Evolutionary conservation across 495 filamentous ascomycete species (phyloP), one percentile per base, ranked within the genome.

Genomic region (Aspergillus coremiiformis): DNA sequence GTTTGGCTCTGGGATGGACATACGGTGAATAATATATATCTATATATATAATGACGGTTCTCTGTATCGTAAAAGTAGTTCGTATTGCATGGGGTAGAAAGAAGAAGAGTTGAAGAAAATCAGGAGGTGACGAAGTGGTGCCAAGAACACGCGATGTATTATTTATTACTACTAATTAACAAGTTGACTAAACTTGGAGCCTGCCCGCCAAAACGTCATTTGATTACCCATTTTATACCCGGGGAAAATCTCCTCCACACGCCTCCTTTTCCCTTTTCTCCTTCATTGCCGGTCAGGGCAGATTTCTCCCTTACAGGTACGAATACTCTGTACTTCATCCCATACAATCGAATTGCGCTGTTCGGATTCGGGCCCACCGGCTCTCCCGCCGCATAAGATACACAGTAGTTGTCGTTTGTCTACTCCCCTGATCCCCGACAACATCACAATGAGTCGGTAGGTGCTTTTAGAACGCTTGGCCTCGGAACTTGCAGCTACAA

Each of bases 401-500:
- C n/a, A n/a, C n/a, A n/a, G n/a, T 24, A 30, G 32, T 52, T 43
- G 20, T 19, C 52, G 15, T 49, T 62, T 51, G 54, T 48, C 57
- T 45, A 35, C 44, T 55, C 53, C 52, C 47, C 53, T 55, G 39
- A 54, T 47, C 63, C 54, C 58, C 55, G 60, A 49, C 43, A 49
- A 44, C 32, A 48, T 50, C 63, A 72, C 55, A 48, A 74, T 74
- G 71, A 74, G 71, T 73, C 70, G 72, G 72, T 75, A 69, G 51
- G 71, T 60, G 37, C 20, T 66, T 21, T 30, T n/a, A 9, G 7
- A 1, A 30, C 27, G 8, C 27, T 30, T 9, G 27, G 27, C 27
- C 8, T 9, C 27, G 27, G n/a, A n/a, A n/a, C n/a, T n/a, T n/a
- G n/a, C n/a, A n/a, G n/a, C n/a, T n/a, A n/a, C n/a, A n/a, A n/a